Evolutionary conservation across 1,139 yeast species (phyloP).

Genomic region (Geotrichum restrictum): DNA sequence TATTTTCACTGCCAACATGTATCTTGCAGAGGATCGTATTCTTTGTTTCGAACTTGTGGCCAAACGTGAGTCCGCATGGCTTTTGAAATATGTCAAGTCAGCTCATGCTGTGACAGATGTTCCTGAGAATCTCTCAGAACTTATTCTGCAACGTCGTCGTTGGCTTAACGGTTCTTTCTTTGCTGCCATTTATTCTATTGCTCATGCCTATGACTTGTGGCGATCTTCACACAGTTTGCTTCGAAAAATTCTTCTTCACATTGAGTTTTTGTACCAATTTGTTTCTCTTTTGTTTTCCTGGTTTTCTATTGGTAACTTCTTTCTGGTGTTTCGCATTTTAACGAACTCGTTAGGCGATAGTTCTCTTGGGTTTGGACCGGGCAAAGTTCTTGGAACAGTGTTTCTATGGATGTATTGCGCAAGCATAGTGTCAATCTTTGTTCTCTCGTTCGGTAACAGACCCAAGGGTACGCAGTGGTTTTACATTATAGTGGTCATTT

Average conservation of each 20-base stretch:
- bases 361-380: conserved; percentile 58
- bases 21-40: conserved; percentile 79
- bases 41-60: conserved; percentile 79
- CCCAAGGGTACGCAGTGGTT: conserved; percentile 87
- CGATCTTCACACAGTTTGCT: conserved; percentile 58
- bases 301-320: conserved; percentile 76
- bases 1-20: conserved; percentile 77
- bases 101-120: conserved; percentile 84
- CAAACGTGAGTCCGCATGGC: conserved; percentile 57
- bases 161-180: conserved; percentile 85
- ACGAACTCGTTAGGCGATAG: conserved; percentile 62
- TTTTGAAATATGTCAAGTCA: conserved; percentile 65
- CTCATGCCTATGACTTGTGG: conserved; percentile 71
- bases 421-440: conserved; percentile 85
- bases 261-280: conserved; percentile 68
- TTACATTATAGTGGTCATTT: conserved; percentile 75
- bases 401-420: conserved; percentile 87
- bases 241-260: conserved; percentile 59
- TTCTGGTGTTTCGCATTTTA: conserved; percentile 69
- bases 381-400: conserved; percentile 71
- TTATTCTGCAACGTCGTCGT: conserved; percentile 73
- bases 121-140: conserved; percentile 67
- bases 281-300: conserved; percentile 66
- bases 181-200: conserved; percentile 72
- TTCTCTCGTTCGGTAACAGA: conserved; percentile 86